Evolutionary conservation across 352 stramenopile genomes (phyloP), one percentile per base, ranked within the genome.

Genomic region (Bremia lactucae): DNA sequence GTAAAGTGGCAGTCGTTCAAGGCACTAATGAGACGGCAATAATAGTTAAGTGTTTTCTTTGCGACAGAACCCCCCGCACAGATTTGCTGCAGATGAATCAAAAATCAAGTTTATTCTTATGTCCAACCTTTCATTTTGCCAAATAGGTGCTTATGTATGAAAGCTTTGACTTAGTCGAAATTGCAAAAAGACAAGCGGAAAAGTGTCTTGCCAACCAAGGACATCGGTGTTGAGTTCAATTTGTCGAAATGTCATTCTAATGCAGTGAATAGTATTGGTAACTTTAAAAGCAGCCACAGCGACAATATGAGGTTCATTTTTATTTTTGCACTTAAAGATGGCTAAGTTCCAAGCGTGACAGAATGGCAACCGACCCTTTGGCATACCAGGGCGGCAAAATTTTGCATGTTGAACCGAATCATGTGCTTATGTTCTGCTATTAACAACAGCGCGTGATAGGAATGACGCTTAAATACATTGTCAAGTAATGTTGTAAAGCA

Each of bases 361-460:
- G 76, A 91, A 35, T 90, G 74, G 70, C 77, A 90, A 44, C 54
- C 77, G 11, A 62, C 66, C 2, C 57, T 90, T 40, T 77, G n/a
- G 56, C 50, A 36, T 69, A 69, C 2, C 73, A 62, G 4, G 68
- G 65, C 20, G 75, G 79, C 6, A 65, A 62, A 5, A 59, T 93
- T 4, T 33, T 89, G 21, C 94, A 86, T 46, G 66, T 85, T 14
- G 84, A 80, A 0, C 64, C 72, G 0, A 84, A 85, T 22, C 71
- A 77, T 5, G 62, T 72, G 6, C 39, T 92, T 2, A 76, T 77
- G 1, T 83, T 68, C 7, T 65, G 43, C 14, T 46, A 83, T 1
- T 55, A 48, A 2, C 49, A 66, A 8, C 45, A 31, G 3, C 62
- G 68, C 2, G 52, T 94, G 73, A 68, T 0, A 84, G 94, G 68